Conservation (phyloP, 148 eudicot species). For the Vaccinium myrtillus region DNA sequence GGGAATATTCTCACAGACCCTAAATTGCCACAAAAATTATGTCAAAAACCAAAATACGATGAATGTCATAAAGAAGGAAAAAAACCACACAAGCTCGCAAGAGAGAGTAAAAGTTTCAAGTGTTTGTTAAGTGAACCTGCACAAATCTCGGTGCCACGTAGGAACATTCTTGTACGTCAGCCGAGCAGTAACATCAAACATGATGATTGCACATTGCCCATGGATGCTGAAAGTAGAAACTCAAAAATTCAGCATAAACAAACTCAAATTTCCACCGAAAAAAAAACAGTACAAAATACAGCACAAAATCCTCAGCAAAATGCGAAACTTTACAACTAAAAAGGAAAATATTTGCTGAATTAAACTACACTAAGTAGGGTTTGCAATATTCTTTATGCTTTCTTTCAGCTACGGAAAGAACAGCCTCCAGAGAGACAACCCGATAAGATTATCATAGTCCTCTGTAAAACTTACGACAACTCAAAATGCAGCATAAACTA, state of each 20-base stretch:
- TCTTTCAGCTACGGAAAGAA: not conserved
- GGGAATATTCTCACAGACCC: conserved; percentile 18
- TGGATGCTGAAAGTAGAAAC: conserved; percentile 15
- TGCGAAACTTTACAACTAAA: not conserved
- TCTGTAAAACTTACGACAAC: not conserved
- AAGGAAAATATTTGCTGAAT: not conserved
- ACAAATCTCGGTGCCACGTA: conserved; percentile 21
- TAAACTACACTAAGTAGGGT: not conserved
- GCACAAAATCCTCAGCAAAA: not conserved
- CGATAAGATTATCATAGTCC: not conserved
- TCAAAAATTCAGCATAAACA: not conserved
- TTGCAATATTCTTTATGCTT: not conserved
- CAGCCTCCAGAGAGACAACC: not conserved
- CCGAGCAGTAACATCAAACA: conserved; percentile 24
- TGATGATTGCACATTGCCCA: conserved; percentile 21
- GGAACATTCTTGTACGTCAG: conserved; percentile 23
- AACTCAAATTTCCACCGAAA: not conserved
- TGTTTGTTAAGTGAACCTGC: not conserved
- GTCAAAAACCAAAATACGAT: not conserved
- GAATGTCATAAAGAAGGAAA: not conserved
- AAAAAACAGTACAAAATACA: not conserved
- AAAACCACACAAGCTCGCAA: not conserved
- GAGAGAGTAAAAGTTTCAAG: not conserved
- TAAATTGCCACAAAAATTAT: not conserved
- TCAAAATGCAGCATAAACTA: not conserved